Base-by-base conservation (phyloP, 2,329 filamentous ascomycete genomes). In the Geoglossum cookeanum region DNA sequence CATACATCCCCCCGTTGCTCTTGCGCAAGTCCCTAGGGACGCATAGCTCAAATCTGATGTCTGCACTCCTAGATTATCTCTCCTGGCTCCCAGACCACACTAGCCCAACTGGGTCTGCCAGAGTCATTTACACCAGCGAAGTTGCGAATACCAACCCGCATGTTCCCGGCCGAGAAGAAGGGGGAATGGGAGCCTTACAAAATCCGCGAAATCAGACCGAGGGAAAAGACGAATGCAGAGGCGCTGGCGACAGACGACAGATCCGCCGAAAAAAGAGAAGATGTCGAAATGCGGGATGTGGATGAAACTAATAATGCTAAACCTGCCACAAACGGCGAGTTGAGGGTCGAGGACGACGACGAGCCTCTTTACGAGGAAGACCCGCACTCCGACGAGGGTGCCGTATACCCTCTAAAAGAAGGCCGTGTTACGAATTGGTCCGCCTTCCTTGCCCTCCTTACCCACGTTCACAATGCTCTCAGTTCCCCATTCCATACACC, bases 401-500 rank as follows among this genome's bases (percentile, higher is more conserved):
- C 92, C 2, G 79, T 95, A 57, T 96, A 88, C 74, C 92, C 92
- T 9, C 81, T 98, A 56, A 65, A 70, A 75, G 81, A 84, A 62
- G 92, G 92, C 58, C 81, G 80, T 65, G 92, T 98, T 60, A 81
- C 85, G 48, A 81, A 97, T 68, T 95, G 94, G 88, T 78, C 83
- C 0, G 91, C 88, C 62, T 94, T 98, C 73, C 85, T 95, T 62
- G 91, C 92, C 35, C 84, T 97, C 65, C 79, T 98, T 65, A 86
- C 90, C 58, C 87, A 98, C 68, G 84, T 97, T 62, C 87, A 96
- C 75, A 84, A 87, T 69, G 80, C 86, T 53, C 79, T 98, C 59
- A 92, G 88, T 60, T 89, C 88, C 30, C 88, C 87, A 2, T 92
- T 95, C 68, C 92, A 96, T 72, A 96, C 91, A 0, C 90, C 92